Conservation (phyloP, 352 stramenopile genomes). For the Phytopythium kandeliae region DNA sequence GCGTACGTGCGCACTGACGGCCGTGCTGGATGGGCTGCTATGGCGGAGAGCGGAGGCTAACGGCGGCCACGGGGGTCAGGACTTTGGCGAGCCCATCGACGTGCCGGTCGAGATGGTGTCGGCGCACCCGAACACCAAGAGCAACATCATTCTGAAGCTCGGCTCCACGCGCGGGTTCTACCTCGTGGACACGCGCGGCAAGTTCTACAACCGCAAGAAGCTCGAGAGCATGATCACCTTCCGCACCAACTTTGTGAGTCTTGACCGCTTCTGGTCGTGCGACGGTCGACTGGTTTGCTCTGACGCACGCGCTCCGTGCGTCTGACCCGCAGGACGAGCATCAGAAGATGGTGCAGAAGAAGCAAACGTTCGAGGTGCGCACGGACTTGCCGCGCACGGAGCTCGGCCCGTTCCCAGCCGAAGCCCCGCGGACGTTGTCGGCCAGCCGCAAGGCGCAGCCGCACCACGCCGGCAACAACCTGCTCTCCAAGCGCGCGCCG, state of each 20-base stretch:
- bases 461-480: conserved; percentile 16
- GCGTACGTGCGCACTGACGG: conserved; percentile 28
- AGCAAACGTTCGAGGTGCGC: conserved; percentile 46
- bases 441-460: neutral
- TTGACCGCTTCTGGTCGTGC: too few relatives aligned
- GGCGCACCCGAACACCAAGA: conserved; percentile 76
- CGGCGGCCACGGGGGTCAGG: conserved; percentile 15
- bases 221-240: conserved; percentile 87
- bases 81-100: conserved; percentile 57
- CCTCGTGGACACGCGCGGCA: conserved; percentile 70
- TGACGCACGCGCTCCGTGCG: too few relatives aligned
- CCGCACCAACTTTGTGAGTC: conserved; percentile 70
- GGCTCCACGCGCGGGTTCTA: conserved; percentile 68
- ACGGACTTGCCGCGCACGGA: conserved; percentile 69
- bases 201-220: conserved; percentile 85
- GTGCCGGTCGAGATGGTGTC: conserved; percentile 65
- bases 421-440: conserved; percentile 15
- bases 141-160: conserved; percentile 85
- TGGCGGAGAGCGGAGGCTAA: too few relatives aligned
- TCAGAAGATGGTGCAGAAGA: conserved; percentile 68
- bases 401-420: conserved; percentile 23
- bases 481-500: conserved; percentile 10
- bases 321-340: conserved; percentile 73
- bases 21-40: too few relatives aligned
- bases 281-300: too few relatives aligned